These are phyloP conservation scores for Scedosporium minutisporum DNA, from an alignment of 2,329 filamentous ascomycete species.

Conservation along the genomic window DNA sequence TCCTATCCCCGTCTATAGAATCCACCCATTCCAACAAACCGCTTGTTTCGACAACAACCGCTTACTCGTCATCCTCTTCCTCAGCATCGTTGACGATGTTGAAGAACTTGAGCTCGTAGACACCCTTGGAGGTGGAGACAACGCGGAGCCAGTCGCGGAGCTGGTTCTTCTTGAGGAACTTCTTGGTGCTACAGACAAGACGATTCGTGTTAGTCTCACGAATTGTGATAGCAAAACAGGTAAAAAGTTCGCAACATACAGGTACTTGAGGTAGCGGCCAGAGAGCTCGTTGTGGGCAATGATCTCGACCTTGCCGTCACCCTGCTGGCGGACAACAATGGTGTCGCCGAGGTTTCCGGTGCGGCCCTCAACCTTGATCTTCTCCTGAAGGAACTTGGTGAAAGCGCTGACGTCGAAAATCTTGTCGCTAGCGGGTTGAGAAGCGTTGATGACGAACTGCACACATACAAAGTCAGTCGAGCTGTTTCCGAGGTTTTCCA, in stretches of 20 bases:
- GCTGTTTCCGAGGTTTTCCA: background rate
- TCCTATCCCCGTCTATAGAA: slow-evolving; percentile 5
- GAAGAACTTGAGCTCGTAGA: slow-evolving; percentile 99
- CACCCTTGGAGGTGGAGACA: slow-evolving; percentile 93
- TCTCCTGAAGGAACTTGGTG: slow-evolving; percentile 99
- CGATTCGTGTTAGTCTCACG: background rate
- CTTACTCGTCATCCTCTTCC: slow-evolving; percentile 98
- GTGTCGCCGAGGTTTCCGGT: slow-evolving; percentile 95
- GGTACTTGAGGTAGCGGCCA: slow-evolving; percentile 98
- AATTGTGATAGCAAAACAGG: background rate
- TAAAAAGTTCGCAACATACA: slow-evolving; percentile 49
- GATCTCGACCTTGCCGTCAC: slow-evolving; percentile 97
- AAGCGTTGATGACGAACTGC: slow-evolving; percentile 98
- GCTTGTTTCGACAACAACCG: slow-evolving; percentile 10
- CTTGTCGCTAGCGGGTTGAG: slow-evolving; percentile 97
- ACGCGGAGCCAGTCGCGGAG: slow-evolving; percentile 99
- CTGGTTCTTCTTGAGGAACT: slow-evolving; percentile 99
- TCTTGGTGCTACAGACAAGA: slow-evolving; percentile 69
- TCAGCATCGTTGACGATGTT: slow-evolving; percentile 98
- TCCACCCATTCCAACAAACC: background rate
- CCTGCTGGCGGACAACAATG: slow-evolving; percentile 80
- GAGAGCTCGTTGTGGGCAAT: slow-evolving; percentile 96
- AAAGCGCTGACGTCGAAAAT: slow-evolving; percentile 99
- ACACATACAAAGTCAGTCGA: slow-evolving; percentile 10
- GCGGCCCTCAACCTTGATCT: slow-evolving; percentile 98